A percentile compares a stretch with the other conserved stretches of the same genome.
Evolutionary conservation across 2,329 filamentous ascomycete species (phyloP).

Genomic region (Neofusicoccum cordaticola): DNA sequence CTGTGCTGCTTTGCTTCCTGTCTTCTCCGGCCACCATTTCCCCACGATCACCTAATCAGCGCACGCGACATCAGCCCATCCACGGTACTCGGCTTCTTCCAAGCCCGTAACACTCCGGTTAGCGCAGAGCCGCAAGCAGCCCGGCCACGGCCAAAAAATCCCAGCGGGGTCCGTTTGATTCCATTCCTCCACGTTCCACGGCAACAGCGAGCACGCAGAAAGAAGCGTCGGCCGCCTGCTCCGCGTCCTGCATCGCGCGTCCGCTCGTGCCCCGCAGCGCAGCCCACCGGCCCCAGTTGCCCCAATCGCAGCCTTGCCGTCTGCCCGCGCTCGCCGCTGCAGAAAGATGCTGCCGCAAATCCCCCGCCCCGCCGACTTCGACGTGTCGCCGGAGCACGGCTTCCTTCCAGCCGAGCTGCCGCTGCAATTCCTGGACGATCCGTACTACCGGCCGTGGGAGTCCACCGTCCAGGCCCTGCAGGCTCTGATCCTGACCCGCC

Average conservation of each 20-base stretch:
- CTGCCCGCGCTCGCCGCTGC: neutral
- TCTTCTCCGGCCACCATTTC: neutral
- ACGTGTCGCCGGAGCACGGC: slow-evolving; percentile 59
- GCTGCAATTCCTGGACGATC: slow-evolving; percentile 75
- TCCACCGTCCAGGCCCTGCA: slow-evolving; percentile 81
- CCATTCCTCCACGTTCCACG: neutral
- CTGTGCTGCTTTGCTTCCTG: neutral
- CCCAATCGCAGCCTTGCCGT: neutral
- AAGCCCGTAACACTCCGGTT: neutral
- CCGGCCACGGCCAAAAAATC: neutral
- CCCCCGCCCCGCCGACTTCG: slow-evolving; percentile 15
- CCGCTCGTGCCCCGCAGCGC: neutral
- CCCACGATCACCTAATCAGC: neutral
- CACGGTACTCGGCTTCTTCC: neutral
- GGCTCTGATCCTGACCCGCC: slow-evolving; percentile 77
- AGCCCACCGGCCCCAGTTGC: neutral
- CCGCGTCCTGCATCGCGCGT: neutral
- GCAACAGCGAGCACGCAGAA: neutral
- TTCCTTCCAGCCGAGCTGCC: slow-evolving; percentile 84
- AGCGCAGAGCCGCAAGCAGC: slow-evolving; percentile 3
- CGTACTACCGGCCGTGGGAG: slow-evolving; percentile 96
- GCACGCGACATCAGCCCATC: slow-evolving; percentile 4
- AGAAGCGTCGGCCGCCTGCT: neutral
- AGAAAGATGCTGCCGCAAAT: slow-evolving; percentile 16
- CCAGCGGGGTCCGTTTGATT: neutral